Base-by-base conservation (phyloP, 2,329 filamentous ascomycete genomes). In the Phialophora tarda region DNA sequence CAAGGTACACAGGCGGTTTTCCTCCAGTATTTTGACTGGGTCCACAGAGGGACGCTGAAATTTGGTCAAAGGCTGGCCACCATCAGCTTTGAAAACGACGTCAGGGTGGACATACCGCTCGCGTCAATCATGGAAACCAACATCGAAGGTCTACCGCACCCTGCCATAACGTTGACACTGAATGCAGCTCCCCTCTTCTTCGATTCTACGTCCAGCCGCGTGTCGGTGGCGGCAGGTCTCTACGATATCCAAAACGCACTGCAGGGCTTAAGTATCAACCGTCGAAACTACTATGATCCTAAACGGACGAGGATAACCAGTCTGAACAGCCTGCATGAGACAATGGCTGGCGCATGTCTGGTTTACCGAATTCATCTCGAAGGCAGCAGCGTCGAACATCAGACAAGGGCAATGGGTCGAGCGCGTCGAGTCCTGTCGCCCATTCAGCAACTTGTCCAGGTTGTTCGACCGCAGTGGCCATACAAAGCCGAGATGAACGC, bases 81-180 rank as follows among this genome's bases (percentile, higher is more conserved):
- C 2, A 21, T 53, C 24, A 23, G 28, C 26, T 21, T 53, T 12
- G 30, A 34, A 10, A 6, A 23, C n/a, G 59, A 47, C 12, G 2
- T 6, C 7, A 23, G 59, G n/a, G 30, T 61, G 6, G 47, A 34
- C 4, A 21, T 61, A 12, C 17, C 8, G n/a, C 34, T 24, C 28
- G 34, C 44, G 12, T 53, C 78, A 2, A 81, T 86, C 28, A 32
- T 44, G 69, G 82, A 26, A 81, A 85, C 58, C 72, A 83, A 10
- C 75, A 85, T 75, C 71, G 79, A 69, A 51, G 47, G 75, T 74
- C 74, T 34, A 38, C 72, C 23, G 57, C 78, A 68, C 61, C 76
- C 65, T 3, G 76, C 78, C 0, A 73, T 88, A 17, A 84, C 82
- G 0, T 71, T 89, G 2, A 83, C 86, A 0, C 80, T 89, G 11